phyloP scores from a whole-genome alignment of 2,329 filamentous ascomycete genomes.

The Fusarium sp. region DNA sequence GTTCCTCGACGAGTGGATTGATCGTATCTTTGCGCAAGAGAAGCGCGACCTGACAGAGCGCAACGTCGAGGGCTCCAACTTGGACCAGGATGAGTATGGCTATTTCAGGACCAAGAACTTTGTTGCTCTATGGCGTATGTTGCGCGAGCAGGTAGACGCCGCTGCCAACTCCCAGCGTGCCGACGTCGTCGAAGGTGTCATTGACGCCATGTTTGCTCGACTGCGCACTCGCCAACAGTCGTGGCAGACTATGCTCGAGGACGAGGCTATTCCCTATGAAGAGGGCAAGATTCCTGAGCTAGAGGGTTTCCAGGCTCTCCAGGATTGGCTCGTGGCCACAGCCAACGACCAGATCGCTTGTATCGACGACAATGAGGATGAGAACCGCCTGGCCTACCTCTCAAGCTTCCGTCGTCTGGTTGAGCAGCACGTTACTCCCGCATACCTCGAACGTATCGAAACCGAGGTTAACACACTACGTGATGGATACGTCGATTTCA shows the following conservation, averaged over 20 bases:
- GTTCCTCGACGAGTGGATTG: constrained; percentile 97
- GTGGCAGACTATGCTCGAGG: constrained; percentile 91
- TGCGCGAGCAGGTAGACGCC: constrained; percentile 90
- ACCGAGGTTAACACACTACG: constrained; percentile 81
- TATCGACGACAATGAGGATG: constrained; percentile 91
- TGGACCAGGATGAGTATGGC: constrained; percentile 90
- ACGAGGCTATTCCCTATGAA: constrained; percentile 84
- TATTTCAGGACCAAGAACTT: constrained; percentile 93
- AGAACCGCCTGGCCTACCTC: constrained; percentile 83
- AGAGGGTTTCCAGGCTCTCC: constrained; percentile 81
- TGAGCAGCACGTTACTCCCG: constrained; percentile 82
- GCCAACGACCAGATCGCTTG: constrained; percentile 99
- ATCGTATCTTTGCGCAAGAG: constrained; percentile 89
- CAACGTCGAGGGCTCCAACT: constrained; percentile 78
- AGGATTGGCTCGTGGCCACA: constrained; percentile 96
- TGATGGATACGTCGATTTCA: constrained; percentile 95
- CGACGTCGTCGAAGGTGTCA: constrained; percentile 94
- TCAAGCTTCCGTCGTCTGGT: constrained; percentile 89
- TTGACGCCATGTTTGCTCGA: constrained; percentile 94
- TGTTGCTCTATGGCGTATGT: constrained; percentile 97
- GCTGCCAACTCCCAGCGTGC: constrained; percentile 87
- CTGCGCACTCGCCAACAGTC: constrained; percentile 85
- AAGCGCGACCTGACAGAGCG: constrained; percentile 84
- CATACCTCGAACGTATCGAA: constrained; percentile 82
- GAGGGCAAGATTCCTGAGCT: constrained; percentile 66